Evolutionary conservation across 495 filamentous ascomycete species (phyloP).

Genomic region (Astrothelium subdiscretum): DNA sequence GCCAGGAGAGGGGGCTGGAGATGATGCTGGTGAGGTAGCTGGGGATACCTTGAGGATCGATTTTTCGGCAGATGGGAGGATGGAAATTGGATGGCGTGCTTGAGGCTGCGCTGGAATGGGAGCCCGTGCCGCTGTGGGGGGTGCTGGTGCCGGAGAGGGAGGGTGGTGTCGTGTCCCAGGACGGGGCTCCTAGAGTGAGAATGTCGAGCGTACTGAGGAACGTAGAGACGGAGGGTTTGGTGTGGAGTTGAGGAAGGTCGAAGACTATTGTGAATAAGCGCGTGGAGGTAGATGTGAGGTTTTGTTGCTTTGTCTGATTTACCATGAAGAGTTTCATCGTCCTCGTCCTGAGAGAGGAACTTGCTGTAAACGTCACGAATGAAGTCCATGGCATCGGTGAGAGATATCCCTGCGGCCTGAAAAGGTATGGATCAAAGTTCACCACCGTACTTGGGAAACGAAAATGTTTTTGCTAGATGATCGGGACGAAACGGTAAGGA

Average conservation of each 20-base stretch:
- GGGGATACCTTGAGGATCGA: constrained; percentile 27
- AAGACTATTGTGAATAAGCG: constrained; percentile 26
- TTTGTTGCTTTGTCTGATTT: too few species aligned
- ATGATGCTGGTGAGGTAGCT: constrained; percentile 67
- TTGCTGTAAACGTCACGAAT: too few species aligned
- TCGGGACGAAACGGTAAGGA: too few species aligned
- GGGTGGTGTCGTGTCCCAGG: constrained; percentile 26
- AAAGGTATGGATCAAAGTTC: too few species aligned
- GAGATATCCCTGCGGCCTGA: too few species aligned
- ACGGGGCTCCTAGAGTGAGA: constrained; percentile 30
- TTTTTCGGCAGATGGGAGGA: constrained; percentile 9
- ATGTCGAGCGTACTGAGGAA: constrained; percentile 29
- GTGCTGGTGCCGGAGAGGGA: background rate
- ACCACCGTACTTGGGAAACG: too few species aligned
- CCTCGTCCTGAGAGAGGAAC: too few species aligned
- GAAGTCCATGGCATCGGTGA: too few species aligned
- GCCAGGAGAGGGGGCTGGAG: constrained; percentile 61
- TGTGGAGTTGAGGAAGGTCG: constrained; percentile 38
- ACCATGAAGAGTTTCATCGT: too few species aligned
- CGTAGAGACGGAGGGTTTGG: constrained; percentile 26
- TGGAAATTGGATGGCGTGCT: background rate
- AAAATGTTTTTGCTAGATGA: too few species aligned
- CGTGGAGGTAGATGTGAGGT: too few species aligned
- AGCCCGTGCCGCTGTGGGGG: background rate
- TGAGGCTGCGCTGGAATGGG: background rate